These are phyloP conservation scores for Rhizophora apiculata DNA, from an alignment of 345 rosid species.

Conservation along the genomic window DNA sequence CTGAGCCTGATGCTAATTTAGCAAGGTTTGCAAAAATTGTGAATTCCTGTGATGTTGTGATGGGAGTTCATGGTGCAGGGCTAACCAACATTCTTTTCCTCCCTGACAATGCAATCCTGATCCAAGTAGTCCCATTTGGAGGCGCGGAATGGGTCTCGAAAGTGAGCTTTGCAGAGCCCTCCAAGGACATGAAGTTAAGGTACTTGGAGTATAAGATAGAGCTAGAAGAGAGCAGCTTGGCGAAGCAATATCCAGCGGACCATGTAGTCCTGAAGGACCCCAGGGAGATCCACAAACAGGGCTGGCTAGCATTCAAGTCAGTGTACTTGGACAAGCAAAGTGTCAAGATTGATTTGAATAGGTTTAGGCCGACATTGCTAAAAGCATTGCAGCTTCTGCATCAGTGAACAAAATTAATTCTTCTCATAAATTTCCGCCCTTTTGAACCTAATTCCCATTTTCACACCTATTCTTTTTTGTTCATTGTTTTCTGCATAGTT, in stretches of 20 bases:
- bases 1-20: slow-evolving; percentile 52
- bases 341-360: slow-evolving; percentile 55
- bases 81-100: slow-evolving; percentile 72
- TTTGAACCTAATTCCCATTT: neutral
- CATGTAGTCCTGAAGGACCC: slow-evolving; percentile 59
- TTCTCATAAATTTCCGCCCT: neutral
- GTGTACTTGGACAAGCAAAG: slow-evolving; percentile 68
- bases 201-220: slow-evolving; percentile 60
- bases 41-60: slow-evolving; percentile 73
- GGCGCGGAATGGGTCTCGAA: slow-evolving; percentile 57
- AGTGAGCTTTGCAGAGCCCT: slow-evolving; percentile 46
- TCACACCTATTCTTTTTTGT: neutral
- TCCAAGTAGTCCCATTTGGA: slow-evolving; percentile 71
- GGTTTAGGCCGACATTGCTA: slow-evolving; percentile 55
- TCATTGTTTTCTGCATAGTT: neutral
- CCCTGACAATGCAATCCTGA: slow-evolving; percentile 65
- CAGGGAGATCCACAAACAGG: slow-evolving; percentile 37
- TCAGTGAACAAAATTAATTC: slow-evolving; percentile 16
- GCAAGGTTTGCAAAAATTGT: slow-evolving; percentile 40
- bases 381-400: slow-evolving; percentile 61
- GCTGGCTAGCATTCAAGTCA: slow-evolving; percentile 58
- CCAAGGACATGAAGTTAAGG: slow-evolving; percentile 57
- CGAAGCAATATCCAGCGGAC: slow-evolving; percentile 43
- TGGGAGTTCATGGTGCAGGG: slow-evolving; percentile 90
- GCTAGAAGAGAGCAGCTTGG: slow-evolving; percentile 56